Conservation (phyloP, 2,329 filamentous ascomycete species). For the Aspergillus versicolor region DNA sequence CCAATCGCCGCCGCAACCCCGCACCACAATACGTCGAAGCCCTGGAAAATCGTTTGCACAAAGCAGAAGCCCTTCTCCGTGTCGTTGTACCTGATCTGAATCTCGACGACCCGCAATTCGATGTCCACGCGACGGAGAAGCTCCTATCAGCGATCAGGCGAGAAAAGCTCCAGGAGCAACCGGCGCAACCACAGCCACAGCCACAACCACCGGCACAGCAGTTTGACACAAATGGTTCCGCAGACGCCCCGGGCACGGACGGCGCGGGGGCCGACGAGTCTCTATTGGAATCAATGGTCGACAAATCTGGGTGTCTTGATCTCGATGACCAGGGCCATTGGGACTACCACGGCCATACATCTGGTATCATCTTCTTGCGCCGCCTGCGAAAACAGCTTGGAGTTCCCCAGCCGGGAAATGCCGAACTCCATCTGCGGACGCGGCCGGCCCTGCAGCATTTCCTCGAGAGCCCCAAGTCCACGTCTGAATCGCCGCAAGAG, state of each 20-base stretch:
- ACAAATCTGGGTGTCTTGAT: slow-evolving; percentile 85
- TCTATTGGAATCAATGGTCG: slow-evolving; percentile 90
- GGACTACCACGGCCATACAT: slow-evolving; percentile 94
- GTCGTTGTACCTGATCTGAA: slow-evolving; percentile 81
- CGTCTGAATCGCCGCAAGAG: slow-evolving; percentile 63
- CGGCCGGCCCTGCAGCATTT: slow-evolving; percentile 54
- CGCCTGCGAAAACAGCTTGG: slow-evolving; percentile 87
- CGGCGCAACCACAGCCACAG: slow-evolving; percentile 1
- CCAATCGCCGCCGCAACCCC: slow-evolving; percentile 84
- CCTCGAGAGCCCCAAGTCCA: slow-evolving; percentile 69
- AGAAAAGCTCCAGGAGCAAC: slow-evolving; percentile 23
- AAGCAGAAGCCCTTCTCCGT: slow-evolving; percentile 75
- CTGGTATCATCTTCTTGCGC: slow-evolving; percentile 82
- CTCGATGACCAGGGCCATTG: slow-evolving; percentile 87
- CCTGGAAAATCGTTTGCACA: slow-evolving; percentile 76
- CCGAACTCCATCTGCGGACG: slow-evolving; percentile 55
- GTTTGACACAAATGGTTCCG: slow-evolving; percentile 18
- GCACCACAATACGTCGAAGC: slow-evolving; percentile 92
- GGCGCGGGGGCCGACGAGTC: slow-evolving; percentile 60
- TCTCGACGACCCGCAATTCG: slow-evolving; percentile 78
- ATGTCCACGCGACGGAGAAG: slow-evolving; percentile 72
- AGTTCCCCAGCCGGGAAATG: slow-evolving; percentile 65
- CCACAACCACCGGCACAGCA: slow-evolving; percentile 13
- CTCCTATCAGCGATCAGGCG: slow-evolving; percentile 49
- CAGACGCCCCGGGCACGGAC: slow-evolving; percentile 25